A percentile compares a stretch with the other conserved stretches of the same genome.
These are phyloP conservation scores for Cryptosporidium parvum DNA, from an alignment of 169 alveolate genomes.

Conservation along the genomic window DNA sequence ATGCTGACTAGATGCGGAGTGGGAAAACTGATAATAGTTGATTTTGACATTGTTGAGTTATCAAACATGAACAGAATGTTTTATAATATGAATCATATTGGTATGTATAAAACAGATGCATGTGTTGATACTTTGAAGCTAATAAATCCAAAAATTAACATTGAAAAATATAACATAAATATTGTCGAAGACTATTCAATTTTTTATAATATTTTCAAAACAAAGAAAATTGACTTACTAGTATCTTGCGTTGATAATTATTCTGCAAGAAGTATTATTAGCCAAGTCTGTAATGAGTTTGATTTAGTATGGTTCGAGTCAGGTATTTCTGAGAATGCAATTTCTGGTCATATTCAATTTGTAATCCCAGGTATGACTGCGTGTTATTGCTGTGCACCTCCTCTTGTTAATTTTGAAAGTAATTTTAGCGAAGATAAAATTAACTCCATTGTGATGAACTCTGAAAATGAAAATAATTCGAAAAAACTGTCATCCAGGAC, in stretches of 20 bases:
- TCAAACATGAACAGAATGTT: conserved; percentile 96
- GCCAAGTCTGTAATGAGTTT: conserved; percentile 93
- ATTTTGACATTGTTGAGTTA: conserved; percentile 94
- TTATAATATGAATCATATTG: conserved; percentile 91
- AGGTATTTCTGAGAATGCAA: conserved; percentile 96
- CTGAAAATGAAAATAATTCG: conserved; percentile 91
- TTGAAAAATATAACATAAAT: conserved; percentile 90
- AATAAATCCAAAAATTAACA: conserved; percentile 93
- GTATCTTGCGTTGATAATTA: conserved; percentile 96
- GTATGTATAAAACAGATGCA: conserved; percentile 92
- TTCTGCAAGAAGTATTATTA: conserved; percentile 95
- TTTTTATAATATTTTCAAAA: conserved; percentile 85
- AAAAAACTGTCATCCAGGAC: conserved; percentile 92
- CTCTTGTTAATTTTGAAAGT: conserved; percentile 29
- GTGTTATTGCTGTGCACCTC: conserved; percentile 87
- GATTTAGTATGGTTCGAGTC: conserved; percentile 94
- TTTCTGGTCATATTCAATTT: conserved; percentile 94
- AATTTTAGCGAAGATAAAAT: conserved; percentile 44
- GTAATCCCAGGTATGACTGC: conserved; percentile 97
- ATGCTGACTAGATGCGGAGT: conserved; percentile 96
- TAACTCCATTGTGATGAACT: conserved; percentile 92
- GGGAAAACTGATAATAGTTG: conserved; percentile 93
- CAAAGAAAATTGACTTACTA: conserved; percentile 88
- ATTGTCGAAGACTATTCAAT: conserved; percentile 87
- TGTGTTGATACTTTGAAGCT: conserved; percentile 84